A percentile compares a stretch with the other conserved stretches of the same genome.
These are phyloP conservation scores for Leccinellum rugosiceps DNA, from an alignment of 768 basidiomycete species.

Conservation along the genomic window DNA sequence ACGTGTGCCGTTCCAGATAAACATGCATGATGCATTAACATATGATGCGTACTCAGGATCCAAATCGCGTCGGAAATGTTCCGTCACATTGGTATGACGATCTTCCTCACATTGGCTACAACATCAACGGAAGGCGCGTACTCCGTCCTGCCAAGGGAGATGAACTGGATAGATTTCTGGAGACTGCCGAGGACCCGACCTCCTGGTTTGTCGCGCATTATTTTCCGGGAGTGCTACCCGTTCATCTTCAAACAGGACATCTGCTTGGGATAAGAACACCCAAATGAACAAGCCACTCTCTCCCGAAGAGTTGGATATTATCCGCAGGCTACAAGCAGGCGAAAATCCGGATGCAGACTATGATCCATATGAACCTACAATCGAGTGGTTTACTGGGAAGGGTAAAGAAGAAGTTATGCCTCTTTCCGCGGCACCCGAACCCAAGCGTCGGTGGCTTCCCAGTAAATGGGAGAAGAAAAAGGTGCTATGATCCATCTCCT, in stretches of 20 bases:
- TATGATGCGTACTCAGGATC: slow-evolving; percentile 50
- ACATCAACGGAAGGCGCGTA: slow-evolving; percentile 91
- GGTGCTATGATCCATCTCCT: slow-evolving; percentile 40
- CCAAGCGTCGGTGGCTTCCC: slow-evolving; percentile 93
- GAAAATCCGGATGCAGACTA: slow-evolving; percentile 91
- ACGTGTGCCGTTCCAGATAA: slow-evolving; percentile 28
- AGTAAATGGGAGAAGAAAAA: slow-evolving; percentile 99
- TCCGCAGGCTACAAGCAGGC: slow-evolving; percentile 80
- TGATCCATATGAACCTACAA: slow-evolving; percentile 90
- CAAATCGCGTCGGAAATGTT: slow-evolving; percentile 93
- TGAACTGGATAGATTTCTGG: slow-evolving; percentile 94
- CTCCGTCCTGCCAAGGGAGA: slow-evolving; percentile 93
- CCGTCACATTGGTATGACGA: slow-evolving; percentile 99
- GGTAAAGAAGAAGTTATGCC: slow-evolving; percentile 96
- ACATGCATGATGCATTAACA: neutral
- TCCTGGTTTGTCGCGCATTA: slow-evolving; percentile 60
- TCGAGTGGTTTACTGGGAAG: slow-evolving; percentile 97
- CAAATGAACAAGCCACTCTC: slow-evolving; percentile 86
- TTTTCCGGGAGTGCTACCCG: neutral
- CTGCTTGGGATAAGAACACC: slow-evolving; percentile 85
- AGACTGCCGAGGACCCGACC: slow-evolving; percentile 87
- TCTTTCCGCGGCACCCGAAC: slow-evolving; percentile 85
- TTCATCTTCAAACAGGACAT: slow-evolving; percentile 56
- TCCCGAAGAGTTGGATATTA: slow-evolving; percentile 91
- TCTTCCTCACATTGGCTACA: slow-evolving; percentile 97